Percentiles rank a stretch among this genome's conserved stretches.
Evolutionary conservation across 208 protist species (phyloP).

Genomic region (Leishmania lainsoni): DNA sequence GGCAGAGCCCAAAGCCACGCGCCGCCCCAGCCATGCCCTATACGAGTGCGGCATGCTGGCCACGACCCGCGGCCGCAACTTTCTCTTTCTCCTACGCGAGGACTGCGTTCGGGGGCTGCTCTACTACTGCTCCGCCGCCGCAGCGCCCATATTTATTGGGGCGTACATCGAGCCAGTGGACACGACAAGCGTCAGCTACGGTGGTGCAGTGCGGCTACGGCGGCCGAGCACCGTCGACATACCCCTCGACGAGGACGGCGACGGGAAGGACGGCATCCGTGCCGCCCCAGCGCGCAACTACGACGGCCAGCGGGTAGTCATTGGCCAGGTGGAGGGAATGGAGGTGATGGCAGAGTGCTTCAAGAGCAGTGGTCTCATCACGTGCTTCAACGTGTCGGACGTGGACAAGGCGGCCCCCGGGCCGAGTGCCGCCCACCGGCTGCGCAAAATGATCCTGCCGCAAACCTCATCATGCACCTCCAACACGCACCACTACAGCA

Average conservation of each 20-base stretch:
- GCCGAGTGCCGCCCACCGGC: constrained; percentile 37
- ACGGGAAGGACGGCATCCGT: not conserved
- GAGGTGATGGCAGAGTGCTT: constrained; percentile 41
- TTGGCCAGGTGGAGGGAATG: constrained; percentile 23
- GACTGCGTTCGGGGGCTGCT: constrained; percentile 42
- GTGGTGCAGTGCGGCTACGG: constrained; percentile 45
- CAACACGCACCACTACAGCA: not conserved
- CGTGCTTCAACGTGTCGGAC: constrained; percentile 45
- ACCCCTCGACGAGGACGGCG: not conserved
- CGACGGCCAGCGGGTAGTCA: constrained; percentile 8
- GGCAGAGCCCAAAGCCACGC: constrained; percentile 25
- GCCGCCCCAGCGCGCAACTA: not conserved
- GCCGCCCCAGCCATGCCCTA: constrained; percentile 38
- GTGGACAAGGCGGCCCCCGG: constrained; percentile 28
- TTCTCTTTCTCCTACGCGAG: constrained; percentile 44
- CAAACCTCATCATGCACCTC: not conserved
- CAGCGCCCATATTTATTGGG: constrained; percentile 48
- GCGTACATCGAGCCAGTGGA: constrained; percentile 54
- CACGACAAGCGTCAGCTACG: constrained; percentile 46
- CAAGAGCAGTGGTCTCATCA: constrained; percentile 38
- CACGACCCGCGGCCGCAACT: constrained; percentile 42
- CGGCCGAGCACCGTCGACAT: constrained; percentile 10
- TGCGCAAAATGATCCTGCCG: constrained; percentile 36
- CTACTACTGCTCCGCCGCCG: constrained; percentile 46
- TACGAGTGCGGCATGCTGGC: constrained; percentile 47